Evolutionary conservation across 208 protist genomes (phyloP), one percentile per base, ranked within the genome.

Genomic region (Leishmania braziliensis): DNA sequence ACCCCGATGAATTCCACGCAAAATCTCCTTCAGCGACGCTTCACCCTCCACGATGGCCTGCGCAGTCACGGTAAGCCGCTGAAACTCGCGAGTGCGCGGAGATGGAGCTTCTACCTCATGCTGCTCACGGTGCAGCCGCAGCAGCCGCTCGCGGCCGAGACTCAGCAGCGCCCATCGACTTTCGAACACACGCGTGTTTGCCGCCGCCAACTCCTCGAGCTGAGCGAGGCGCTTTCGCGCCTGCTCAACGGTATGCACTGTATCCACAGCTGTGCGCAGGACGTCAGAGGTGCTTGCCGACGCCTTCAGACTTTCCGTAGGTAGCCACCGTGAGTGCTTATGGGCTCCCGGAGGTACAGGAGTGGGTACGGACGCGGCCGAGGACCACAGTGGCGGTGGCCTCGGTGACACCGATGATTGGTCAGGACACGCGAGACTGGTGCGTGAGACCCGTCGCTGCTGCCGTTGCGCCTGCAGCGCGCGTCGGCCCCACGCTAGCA

Each of bases 21-120:
- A 48, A 14, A 50, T 43, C 9, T 85, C 76, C 20, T 50, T 56
- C 29, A 85, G 26, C 23, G 78, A 53, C 23, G 65, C 82, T 39
- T 81, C 82, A 1, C 77, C 82, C 63, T 85, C 82, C 70, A 85
- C 82, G 9, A 85, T 58, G 14, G 82, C 82, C 71, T 85, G 82
- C 10, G 20, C 77, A 0, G 56, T 50, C 5, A 62, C 33, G 66
- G 68, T 56, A 26, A 81, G 60, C 16, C 23, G 43, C 62, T 16
- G 76, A 33, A 85, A 51, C 33, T 75, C 14, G 12, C 29, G 82
- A 29, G 78, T 68, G 3, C 51, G 82, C 36, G 58, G 62, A 43
- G 58, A 62, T 50, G 69, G 36, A 3, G 50, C 71, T 29, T 79
- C 60, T 0, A 26, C 69, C 12, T 48, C 60, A n/a, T 23, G 20